Evolutionary conservation across 2,329 filamentous ascomycete genomes (phyloP).

Genomic region (Fusarium hainanense): DNA sequence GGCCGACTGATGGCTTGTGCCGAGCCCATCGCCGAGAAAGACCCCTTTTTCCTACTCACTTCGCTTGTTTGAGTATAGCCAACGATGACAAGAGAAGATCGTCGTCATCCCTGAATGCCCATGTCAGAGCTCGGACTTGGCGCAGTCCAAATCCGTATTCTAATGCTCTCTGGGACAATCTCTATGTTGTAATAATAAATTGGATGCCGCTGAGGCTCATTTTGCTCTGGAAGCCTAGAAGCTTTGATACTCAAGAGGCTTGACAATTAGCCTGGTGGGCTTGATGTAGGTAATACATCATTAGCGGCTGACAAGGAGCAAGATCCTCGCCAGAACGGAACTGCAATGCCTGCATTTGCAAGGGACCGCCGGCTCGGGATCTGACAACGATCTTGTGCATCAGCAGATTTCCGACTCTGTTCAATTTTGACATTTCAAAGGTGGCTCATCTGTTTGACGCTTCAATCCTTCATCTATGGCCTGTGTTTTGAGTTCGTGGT

Average conservation of each 20-base stretch:
- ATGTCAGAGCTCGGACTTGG: conserved; percentile 25
- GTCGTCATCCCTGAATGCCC: conserved; percentile 29
- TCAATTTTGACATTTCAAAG: conserved; percentile 1
- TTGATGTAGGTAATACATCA: conserved; percentile 17
- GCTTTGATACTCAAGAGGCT: conserved; percentile 29
- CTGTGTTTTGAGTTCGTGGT: conserved; percentile 6
- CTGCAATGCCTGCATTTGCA: conserved; percentile 23
- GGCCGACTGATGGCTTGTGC: conserved; percentile 27
- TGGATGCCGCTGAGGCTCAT: conserved; percentile 35
- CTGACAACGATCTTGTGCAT: conserved; percentile 36
- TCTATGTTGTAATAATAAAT: conserved; percentile 12
- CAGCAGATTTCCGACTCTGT: conserved; percentile 7
- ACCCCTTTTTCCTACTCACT: conserved; percentile 40
- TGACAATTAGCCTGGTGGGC: conserved; percentile 20
- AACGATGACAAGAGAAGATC: conserved; percentile 35
- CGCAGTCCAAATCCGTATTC: conserved; percentile 14
- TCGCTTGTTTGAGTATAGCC: conserved; percentile 31
- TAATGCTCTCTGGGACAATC: conserved; percentile 8
- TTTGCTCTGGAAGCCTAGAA: conserved; percentile 18
- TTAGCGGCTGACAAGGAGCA: conserved; percentile 29
- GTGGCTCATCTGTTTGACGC: neutral
- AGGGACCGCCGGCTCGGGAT: conserved; percentile 31
- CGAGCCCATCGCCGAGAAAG: conserved; percentile 37
- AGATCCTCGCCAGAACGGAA: conserved; percentile 13
- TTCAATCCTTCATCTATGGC: neutral